Base-by-base conservation (phyloP, 78 protist genomes). In the Chrysochromulina tobinii region DNA sequence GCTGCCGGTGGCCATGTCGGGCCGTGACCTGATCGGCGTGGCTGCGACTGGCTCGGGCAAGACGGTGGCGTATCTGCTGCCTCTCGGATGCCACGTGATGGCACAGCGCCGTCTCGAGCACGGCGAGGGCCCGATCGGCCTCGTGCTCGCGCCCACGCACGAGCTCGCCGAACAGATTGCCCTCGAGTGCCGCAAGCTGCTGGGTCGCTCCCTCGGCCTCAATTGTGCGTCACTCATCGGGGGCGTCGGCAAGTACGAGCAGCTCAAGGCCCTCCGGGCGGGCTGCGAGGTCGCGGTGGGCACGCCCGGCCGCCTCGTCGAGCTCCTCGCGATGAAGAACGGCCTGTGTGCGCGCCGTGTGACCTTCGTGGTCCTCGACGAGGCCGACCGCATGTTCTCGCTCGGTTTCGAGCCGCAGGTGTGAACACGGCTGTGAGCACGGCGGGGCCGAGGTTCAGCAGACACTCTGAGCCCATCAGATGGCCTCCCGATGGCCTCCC, bases 31-130 rank as follows among this genome's bases (percentile, higher is more conserved):
- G n/a, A 95, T 98, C 55, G 99, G 50, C 81, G 87, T 92, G 55
- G 96, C 97, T 0, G 81, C 88, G 61, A 98, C 98, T 21, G 99
- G 99, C 21, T 81, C 94, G 18, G 99, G 99, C 7, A 98, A 98
- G 90, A 98, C 79, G 6, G 89, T 75, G 8, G 93, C 95, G 14
- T 93, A 21, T 64, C 53, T 91, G 23, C 53, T 90, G 2, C 98
- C 98, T 15, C 58, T 95, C 54, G 51, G 94, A 7, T 27, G 69
- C 2, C 98, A 96, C 61, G 86, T 93, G 54, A 23, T 84, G 93
- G 92, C 83, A 50, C 97, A 94, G 75, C 85, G 4, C 18, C 86
- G 81, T 38, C 88, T 91, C 1, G 88, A 67, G 54, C 61, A 25
- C 21, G 94, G 87, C 1, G 97, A 94, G 55, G 98, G 97, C 2